Conservation (phyloP, 768 basidiomycete species). For the Tylopilus subfusipes region DNA sequence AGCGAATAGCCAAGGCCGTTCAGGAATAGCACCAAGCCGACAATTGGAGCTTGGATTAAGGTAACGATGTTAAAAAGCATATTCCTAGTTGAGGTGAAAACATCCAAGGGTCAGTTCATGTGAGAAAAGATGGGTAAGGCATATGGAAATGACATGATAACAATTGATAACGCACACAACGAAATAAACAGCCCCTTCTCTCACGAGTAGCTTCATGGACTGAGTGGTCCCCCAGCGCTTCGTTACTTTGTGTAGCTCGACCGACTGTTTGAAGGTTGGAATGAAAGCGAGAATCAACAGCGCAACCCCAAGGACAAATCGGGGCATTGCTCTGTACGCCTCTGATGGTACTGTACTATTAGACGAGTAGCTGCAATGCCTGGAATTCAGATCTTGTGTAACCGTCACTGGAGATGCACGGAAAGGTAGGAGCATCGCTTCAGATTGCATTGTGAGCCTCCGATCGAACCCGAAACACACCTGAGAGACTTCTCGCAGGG, state of each 20-base stretch:
- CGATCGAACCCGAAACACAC: neutral
- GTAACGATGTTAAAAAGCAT: neutral
- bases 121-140: neutral
- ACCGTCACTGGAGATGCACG: too few relatives aligned
- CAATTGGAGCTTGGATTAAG: too few relatives aligned
- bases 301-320: neutral
- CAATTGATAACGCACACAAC: neutral
- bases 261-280: neutral
- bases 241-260: slow-evolving; percentile 3
- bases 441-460: too few relatives aligned
- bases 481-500: neutral
- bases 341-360: too few relatives aligned
- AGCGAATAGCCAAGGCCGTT: neutral
- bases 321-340: neutral
- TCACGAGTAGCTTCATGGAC: neutral
- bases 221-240: slow-evolving; percentile 7
- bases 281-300: neutral
- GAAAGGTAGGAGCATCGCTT: too few relatives aligned
- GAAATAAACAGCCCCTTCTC: slow-evolving; percentile 12
- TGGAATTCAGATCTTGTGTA: too few relatives aligned
- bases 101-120: too few relatives aligned
- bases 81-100: neutral
- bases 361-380: too few relatives aligned
- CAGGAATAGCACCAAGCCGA: too few relatives aligned
- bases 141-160: too few relatives aligned